These are phyloP conservation scores for Ricinus communis DNA, from an alignment of 345 rosid genomes.

Conservation along the genomic window DNA sequence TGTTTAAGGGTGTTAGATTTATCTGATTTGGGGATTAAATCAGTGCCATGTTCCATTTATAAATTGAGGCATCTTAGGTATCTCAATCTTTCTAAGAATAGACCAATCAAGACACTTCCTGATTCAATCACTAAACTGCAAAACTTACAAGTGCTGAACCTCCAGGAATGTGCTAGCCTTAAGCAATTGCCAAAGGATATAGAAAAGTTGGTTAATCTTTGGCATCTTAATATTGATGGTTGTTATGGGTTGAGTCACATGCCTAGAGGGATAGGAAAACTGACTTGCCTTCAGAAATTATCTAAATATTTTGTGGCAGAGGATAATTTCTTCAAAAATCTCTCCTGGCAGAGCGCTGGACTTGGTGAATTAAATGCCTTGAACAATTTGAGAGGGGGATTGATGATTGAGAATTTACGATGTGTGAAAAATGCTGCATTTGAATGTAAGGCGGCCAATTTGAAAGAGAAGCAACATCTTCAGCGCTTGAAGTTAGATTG, in stretches of 20 bases:
- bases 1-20: background rate
- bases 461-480: constrained; percentile 8
- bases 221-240: background rate
- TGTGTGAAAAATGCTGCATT: background rate
- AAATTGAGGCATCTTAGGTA: background rate
- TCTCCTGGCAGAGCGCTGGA: background rate
- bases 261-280: background rate
- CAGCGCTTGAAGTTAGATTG: background rate
- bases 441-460: constrained; percentile 7
- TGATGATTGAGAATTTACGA: background rate
- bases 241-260: background rate
- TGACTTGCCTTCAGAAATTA: constrained; percentile 8
- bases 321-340: background rate
- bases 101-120: background rate
- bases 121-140: constrained; percentile 10
- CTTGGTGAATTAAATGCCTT: background rate
- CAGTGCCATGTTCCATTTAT: background rate
- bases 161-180: background rate
- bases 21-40: background rate
- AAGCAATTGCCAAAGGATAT: constrained; percentile 16
- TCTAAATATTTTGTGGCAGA: constrained; percentile 5
- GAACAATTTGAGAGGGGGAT: constrained; percentile 5
- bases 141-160: constrained; percentile 10
- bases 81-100: background rate
- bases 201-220: constrained; percentile 9